Evolutionary conservation across 495 filamentous ascomycete genomes (phyloP).

Genomic region (Aspergillus funiculosus): DNA sequence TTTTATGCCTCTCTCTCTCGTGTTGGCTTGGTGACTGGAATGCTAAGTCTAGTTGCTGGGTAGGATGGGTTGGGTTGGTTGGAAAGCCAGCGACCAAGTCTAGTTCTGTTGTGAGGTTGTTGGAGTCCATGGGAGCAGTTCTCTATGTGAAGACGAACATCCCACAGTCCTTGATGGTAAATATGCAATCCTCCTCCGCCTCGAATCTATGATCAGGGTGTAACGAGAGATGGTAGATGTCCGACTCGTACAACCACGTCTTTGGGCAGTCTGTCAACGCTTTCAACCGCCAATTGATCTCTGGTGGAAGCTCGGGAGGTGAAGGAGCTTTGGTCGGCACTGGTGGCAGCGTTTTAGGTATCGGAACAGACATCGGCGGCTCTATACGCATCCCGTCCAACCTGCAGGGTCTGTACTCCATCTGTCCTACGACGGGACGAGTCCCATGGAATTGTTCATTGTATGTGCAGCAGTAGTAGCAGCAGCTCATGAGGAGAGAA

Average conservation of each 20-base stretch:
- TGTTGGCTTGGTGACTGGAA: neutral
- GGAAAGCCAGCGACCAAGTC: constrained; percentile 27
- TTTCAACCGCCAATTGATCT: constrained; percentile 48
- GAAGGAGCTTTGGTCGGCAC: constrained; percentile 59
- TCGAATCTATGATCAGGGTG: neutral
- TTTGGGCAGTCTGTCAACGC: constrained; percentile 52
- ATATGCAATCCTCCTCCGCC: neutral
- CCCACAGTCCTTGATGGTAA: constrained; percentile 49
- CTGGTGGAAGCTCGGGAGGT: constrained; percentile 61
- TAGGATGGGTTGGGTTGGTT: constrained; percentile 36
- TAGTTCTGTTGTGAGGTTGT: constrained; percentile 27
- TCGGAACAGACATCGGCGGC: constrained; percentile 65
- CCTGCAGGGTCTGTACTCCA: constrained; percentile 57
- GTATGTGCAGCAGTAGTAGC: constrained; percentile 14
- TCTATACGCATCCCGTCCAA: constrained; percentile 62
- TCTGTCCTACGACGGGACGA: constrained; percentile 55
- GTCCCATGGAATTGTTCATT: constrained; percentile 46
- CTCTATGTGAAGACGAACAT: constrained; percentile 61
- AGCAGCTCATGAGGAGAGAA: too few species aligned
- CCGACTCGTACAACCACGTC: constrained; percentile 39
- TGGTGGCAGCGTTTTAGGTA: constrained; percentile 54
- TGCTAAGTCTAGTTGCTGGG: neutral
- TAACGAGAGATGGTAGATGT: constrained; percentile 44
- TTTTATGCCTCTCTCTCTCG: neutral
- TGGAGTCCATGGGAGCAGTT: constrained; percentile 42